These are phyloP conservation scores for Zizania palustris DNA, from an alignment of 202 grass and related monocot genomes.

Conservation along the genomic window DNA sequence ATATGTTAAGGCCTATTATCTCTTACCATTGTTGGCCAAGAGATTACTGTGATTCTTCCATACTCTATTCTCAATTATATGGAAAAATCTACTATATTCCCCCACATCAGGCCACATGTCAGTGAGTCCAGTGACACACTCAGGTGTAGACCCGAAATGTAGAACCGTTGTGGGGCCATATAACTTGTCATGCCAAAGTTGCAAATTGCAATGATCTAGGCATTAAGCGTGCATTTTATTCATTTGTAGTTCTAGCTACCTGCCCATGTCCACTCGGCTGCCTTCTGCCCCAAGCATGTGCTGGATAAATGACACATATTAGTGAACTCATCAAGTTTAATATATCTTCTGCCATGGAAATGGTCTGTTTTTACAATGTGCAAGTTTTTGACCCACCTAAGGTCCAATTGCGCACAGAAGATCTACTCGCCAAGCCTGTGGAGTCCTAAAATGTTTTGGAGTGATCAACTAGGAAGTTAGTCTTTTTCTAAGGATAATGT, in stretches of 20 bases:
- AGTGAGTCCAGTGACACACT: background rate
- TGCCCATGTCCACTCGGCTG: background rate
- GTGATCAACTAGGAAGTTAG: conserved; percentile 12
- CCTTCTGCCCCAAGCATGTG: background rate
- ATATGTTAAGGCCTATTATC: conserved; percentile 7
- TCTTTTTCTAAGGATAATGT: conserved; percentile 20
- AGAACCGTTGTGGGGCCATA: background rate
- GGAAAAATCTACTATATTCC: background rate
- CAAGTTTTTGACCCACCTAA: conserved; percentile 19
- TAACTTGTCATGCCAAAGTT: background rate
- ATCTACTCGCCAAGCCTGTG: background rate
- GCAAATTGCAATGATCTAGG: background rate
- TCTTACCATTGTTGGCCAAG: conserved; percentile 12
- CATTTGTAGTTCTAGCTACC: background rate
- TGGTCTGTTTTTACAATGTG: conserved; percentile 14
- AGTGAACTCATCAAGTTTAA: background rate
- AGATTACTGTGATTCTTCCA: conserved; percentile 14
- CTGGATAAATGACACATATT: background rate
- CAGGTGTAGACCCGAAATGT: background rate
- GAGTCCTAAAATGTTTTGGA: background rate
- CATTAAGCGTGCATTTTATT: background rate
- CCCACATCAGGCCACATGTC: background rate
- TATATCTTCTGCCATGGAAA: conserved; percentile 13
- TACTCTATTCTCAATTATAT: background rate
- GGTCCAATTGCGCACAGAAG: conserved; percentile 6